Evolutionary conservation across 2,329 filamentous ascomycete genomes (phyloP), one percentile per base, ranked within the genome.

Genomic region (Plectosphaerella plurivora): DNA sequence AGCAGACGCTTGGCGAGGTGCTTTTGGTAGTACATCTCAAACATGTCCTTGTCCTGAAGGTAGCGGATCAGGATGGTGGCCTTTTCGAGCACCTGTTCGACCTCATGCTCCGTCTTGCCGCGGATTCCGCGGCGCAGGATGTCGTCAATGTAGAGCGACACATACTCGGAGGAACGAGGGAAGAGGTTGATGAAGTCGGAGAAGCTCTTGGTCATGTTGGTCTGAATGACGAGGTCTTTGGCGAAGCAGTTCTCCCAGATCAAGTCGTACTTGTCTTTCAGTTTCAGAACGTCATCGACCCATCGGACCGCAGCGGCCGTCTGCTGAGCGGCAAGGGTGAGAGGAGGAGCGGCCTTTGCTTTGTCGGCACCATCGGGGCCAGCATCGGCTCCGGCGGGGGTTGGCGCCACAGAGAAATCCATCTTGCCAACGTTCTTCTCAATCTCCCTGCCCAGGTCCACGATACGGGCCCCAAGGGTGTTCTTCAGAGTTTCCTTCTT

Each of bases 11-110:
- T 87, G 45, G 90, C 93, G 22, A 99, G 79, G 70, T 99, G 94
- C 67, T 96, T 96, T 75, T 97, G 96, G 75, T 99, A 97, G 69
- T 99, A 99, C 5, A 89, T 84, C 73, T 99, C 93, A 63, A 99
- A 97, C 60, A 96, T 78, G 66, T 99, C 94, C 71, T 93, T 94
- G 63, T 97, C 93, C 51, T 86, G 83, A 37, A 99, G 82, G 61
- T 96, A 97, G 45, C 91, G 86, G 50, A 99, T 81, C 7, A 99
- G 76, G 0, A 87, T 84, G 55, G 96, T 95, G 12, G 92, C 92
- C 65, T 94, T 96, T 54, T 97, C 92, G 41, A 97, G 75, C 1
- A 96, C 83, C 8, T 73, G 69, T 61, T 97, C 93, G 14, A 97
- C 82, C 65, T 97, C 93, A 25, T 78, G 79, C 61, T 97, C 94